Conservation (phyloP, 495 filamentous ascomycete genomes). For the Niebla homalea region DNA sequence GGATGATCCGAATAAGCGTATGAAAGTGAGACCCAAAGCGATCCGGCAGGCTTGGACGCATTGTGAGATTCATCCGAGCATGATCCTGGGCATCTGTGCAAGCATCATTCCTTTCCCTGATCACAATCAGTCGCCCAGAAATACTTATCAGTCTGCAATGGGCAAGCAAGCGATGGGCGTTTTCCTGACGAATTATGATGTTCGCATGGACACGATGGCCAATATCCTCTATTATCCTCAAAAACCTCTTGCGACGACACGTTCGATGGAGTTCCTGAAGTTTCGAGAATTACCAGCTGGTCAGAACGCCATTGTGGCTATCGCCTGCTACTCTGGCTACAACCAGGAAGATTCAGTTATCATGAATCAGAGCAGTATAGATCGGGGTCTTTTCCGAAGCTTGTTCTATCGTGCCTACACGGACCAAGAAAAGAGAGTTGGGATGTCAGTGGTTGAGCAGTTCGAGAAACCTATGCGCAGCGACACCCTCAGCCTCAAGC, state of each 20-base stretch:
- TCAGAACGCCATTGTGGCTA: slow-evolving; percentile 97
- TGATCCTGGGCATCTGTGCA: slow-evolving; percentile 95
- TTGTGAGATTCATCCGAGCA: slow-evolving; percentile 97
- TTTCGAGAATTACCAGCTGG: slow-evolving; percentile 95
- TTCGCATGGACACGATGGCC: slow-evolving; percentile 98
- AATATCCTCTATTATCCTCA: slow-evolving; percentile 99
- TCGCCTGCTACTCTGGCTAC: slow-evolving; percentile 95
- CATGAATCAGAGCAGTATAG: slow-evolving; percentile 98
- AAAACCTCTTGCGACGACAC: slow-evolving; percentile 89
- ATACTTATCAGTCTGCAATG: slow-evolving; percentile 99
- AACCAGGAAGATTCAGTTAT: slow-evolving; percentile 99
- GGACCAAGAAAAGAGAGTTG: slow-evolving; percentile 88
- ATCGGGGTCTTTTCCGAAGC: slow-evolving; percentile 92
- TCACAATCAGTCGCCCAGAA: slow-evolving; percentile 97
- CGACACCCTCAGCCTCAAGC: slow-evolving; percentile 81
- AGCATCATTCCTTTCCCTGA: slow-evolving; percentile 99
- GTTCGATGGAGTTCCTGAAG: slow-evolving; percentile 96
- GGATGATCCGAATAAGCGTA: slow-evolving; percentile 57
- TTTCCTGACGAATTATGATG: slow-evolving; percentile 87
- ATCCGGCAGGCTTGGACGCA: slow-evolving; percentile 86
- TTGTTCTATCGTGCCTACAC: slow-evolving; percentile 96
- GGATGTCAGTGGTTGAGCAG: slow-evolving; percentile 72
- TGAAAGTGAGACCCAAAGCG: slow-evolving; percentile 71
- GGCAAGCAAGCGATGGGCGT: slow-evolving; percentile 99
- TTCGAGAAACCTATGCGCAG: slow-evolving; percentile 89